These are phyloP conservation scores for Aegilops longissima DNA, from an alignment of 176 grass and related monocot species.

Conservation along the genomic window DNA sequence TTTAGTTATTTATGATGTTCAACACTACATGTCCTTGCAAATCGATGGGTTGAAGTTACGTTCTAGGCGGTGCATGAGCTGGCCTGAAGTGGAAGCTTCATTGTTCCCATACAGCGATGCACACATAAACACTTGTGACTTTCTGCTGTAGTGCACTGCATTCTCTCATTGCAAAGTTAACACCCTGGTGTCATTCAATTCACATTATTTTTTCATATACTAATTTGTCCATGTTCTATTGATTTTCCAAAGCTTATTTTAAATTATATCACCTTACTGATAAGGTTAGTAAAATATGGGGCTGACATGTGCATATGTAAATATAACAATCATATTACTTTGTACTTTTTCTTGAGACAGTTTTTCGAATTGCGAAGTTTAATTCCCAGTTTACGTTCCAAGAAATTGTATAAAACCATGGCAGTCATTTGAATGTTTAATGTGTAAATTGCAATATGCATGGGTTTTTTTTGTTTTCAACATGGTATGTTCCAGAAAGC, in stretches of 20 bases:
- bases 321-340: neutral
- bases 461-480: neutral
- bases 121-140: neutral
- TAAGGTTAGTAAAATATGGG: neutral
- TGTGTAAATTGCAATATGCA: neutral
- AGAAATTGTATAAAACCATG: neutral
- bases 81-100: slow-evolving; percentile 11
- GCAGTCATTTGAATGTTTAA: slow-evolving; percentile 3
- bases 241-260: neutral
- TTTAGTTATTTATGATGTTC: neutral
- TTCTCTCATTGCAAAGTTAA: neutral
- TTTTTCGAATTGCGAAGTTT: neutral
- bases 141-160: neutral
- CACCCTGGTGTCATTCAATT: neutral
- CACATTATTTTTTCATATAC: neutral
- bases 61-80: slow-evolving; percentile 15
- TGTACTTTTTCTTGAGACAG: neutral
- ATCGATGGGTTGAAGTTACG: neutral
- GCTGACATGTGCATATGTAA: neutral
- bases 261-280: neutral
- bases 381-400: neutral
- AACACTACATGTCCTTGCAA: neutral
- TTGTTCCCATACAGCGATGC: neutral
- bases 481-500: neutral
- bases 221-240: neutral